These are phyloP conservation scores for Pleurozium schreberi DNA, from an alignment of 225 moss, liverwort and hornwort species.

Conservation along the genomic window DNA sequence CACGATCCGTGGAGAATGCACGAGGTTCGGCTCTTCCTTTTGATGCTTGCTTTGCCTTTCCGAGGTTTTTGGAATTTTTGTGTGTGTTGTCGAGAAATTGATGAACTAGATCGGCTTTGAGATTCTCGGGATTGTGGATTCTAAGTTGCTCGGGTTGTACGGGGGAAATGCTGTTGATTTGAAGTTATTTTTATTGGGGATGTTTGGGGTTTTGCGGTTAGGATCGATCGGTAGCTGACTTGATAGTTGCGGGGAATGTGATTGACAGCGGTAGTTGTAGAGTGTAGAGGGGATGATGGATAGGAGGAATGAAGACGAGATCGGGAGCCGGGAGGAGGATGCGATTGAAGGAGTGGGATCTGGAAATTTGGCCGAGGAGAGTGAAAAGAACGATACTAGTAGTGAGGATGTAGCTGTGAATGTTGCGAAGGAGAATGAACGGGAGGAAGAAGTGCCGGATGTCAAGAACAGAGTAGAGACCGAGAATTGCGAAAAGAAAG, in stretches of 20 bases:
- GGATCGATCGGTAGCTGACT: conserved; percentile 5
- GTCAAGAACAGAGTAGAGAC: not conserved
- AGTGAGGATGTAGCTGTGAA: not conserved
- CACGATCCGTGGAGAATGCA: conserved; percentile 18
- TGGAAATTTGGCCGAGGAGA: not conserved
- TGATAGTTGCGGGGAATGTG: conserved; percentile 2
- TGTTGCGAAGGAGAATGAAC: not conserved
- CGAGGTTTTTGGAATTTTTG: not conserved
- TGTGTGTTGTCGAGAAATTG: not conserved
- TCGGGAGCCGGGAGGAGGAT: not conserved
- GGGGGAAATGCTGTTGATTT: not conserved
- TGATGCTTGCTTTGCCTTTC: not conserved
- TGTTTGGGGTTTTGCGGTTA: not conserved
- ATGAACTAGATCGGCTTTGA: not conserved
- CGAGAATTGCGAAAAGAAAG: not conserved
- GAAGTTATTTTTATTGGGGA: not conserved
- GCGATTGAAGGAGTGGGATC: conserved; percentile 6
- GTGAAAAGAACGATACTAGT: not conserved
- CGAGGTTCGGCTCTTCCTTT: not conserved
- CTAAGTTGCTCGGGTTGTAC: not conserved
- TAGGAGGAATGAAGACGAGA: not conserved
- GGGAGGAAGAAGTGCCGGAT: not conserved
- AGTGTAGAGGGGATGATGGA: conserved; percentile 14
- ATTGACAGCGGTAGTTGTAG: conserved; percentile 7
- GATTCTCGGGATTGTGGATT: not conserved